Percentiles rank a stretch among this genome's conserved stretches.
phyloP scores from a whole-genome alignment of 306 rosid genomes.

The Betula pendula region DNA sequence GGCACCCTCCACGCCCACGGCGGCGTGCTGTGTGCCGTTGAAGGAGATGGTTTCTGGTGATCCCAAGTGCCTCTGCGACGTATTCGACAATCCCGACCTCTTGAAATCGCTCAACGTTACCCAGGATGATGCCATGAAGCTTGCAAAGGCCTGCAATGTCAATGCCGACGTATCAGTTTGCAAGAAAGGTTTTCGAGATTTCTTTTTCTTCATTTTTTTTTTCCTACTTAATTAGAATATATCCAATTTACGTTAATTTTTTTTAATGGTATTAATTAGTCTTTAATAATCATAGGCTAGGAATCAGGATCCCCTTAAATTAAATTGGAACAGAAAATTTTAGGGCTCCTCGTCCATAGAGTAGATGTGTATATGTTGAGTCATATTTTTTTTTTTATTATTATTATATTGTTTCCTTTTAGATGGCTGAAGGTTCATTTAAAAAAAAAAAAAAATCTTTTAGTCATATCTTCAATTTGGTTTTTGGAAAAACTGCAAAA shows the following conservation, averaged over 20 bases:
- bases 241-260: background rate
- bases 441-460: too few relatives aligned
- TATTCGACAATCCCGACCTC: constrained; percentile 26
- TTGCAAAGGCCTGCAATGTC: constrained; percentile 52
- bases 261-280: background rate
- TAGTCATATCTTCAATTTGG: too few relatives aligned
- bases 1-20: constrained; percentile 19
- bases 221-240: background rate
- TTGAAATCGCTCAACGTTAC: constrained; percentile 26
- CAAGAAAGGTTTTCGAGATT: constrained; percentile 26
- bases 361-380: too few relatives aligned
- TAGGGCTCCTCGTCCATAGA: too few relatives aligned
- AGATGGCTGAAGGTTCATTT: too few relatives aligned
- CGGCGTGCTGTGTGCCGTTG: constrained; percentile 46
- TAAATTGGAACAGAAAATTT: too few relatives aligned
- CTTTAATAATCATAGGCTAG: too few relatives aligned
- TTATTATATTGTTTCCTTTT: too few relatives aligned
- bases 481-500: too few relatives aligned
- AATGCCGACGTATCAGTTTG: constrained; percentile 38
- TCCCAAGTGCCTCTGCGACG: constrained; percentile 42
- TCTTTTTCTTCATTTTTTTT: background rate
- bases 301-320: too few relatives aligned
- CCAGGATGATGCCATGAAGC: constrained; percentile 42
- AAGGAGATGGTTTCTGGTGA: constrained; percentile 23
- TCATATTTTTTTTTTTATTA: too few relatives aligned